Percentiles rank a stretch among this genome's conserved stretches.
Evolutionary conservation across 2,329 filamentous ascomycete species (phyloP).

Genomic region (Metarhizium album): DNA sequence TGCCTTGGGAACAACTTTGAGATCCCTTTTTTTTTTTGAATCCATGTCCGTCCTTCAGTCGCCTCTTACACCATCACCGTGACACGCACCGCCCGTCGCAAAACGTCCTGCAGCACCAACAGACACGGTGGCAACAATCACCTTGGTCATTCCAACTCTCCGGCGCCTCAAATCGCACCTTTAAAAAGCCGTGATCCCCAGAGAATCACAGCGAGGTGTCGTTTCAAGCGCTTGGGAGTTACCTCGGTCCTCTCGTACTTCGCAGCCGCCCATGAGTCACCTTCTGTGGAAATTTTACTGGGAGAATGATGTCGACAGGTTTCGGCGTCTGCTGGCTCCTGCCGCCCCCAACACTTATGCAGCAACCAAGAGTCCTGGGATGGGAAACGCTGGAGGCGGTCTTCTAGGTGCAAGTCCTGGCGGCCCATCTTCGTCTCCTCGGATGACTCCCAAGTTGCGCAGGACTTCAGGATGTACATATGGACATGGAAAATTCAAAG

Average conservation of each 20-base stretch:
- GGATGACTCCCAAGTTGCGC: conserved; percentile 36
- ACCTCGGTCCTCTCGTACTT: conserved; percentile 2
- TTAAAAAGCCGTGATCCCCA: conserved; percentile 85
- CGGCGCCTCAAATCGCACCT: conserved; percentile 44
- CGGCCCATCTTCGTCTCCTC: conserved; percentile 37
- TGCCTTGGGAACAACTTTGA: background rate
- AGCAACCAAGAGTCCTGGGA: conserved; percentile 40
- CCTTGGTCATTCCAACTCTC: conserved; percentile 10
- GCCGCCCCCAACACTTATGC: conserved; percentile 48
- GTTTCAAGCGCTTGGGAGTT: conserved; percentile 40
- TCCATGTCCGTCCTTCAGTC: background rate
- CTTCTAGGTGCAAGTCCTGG: conserved; percentile 28
- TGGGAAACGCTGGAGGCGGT: conserved; percentile 23
- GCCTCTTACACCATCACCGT: background rate
- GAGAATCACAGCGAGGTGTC: conserved; percentile 86
- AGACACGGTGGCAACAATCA: conserved; percentile 1
- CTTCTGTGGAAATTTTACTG: conserved; percentile 94
- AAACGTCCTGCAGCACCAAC: background rate
- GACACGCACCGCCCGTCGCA: background rate
- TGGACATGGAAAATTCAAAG: conserved; percentile 31
- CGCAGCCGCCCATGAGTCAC: conserved; percentile 67
- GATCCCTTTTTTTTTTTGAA: too few relatives aligned
- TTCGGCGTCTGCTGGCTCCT: conserved; percentile 77
- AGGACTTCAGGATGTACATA: conserved; percentile 41
- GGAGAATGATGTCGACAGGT: conserved; percentile 94